Percentiles rank a stretch among this genome's conserved stretches.
Evolutionary conservation across 225 moss, liverwort and hornwort genomes (phyloP).

Genomic region (Thuidium tamariscinum): DNA sequence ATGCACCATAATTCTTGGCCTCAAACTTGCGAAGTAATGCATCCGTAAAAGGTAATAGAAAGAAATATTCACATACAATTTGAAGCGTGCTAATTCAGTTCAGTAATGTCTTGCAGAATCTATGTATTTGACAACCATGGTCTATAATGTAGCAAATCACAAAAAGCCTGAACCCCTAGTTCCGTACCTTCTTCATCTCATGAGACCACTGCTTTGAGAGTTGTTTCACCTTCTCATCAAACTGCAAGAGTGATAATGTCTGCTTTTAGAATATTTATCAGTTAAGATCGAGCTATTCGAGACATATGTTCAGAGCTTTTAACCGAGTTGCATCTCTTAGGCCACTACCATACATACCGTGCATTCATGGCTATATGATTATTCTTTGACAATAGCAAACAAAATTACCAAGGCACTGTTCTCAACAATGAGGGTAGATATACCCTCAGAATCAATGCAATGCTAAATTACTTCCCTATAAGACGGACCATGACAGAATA

Average conservation of each 20-base stretch:
- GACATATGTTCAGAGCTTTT: neutral
- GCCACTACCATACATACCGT: neutral
- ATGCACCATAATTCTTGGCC: neutral
- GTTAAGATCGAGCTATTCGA: neutral
- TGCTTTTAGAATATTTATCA: neutral
- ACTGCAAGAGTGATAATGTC: conserved; percentile 26
- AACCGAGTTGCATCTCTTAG: neutral
- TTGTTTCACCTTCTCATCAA: conserved; percentile 73
- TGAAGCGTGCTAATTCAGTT: neutral
- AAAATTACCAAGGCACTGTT: neutral
- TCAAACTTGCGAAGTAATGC: neutral
- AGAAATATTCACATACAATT: neutral
- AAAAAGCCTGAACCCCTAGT: neutral
- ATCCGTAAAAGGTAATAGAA: neutral
- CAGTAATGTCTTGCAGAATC: neutral
- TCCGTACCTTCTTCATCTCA: conserved; percentile 74
- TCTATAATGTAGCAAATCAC: neutral
- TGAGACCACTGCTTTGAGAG: conserved; percentile 58
- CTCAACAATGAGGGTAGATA: neutral
- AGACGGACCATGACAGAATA: neutral
- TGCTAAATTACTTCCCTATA: neutral
- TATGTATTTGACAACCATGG: neutral
- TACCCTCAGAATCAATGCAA: neutral
- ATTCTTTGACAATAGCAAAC: neutral
- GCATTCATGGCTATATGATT: neutral